Evolutionary conservation across 2,329 filamentous ascomycete genomes (phyloP), one percentile per base, ranked within the genome.

Genomic region (Epichloe festucae): DNA sequence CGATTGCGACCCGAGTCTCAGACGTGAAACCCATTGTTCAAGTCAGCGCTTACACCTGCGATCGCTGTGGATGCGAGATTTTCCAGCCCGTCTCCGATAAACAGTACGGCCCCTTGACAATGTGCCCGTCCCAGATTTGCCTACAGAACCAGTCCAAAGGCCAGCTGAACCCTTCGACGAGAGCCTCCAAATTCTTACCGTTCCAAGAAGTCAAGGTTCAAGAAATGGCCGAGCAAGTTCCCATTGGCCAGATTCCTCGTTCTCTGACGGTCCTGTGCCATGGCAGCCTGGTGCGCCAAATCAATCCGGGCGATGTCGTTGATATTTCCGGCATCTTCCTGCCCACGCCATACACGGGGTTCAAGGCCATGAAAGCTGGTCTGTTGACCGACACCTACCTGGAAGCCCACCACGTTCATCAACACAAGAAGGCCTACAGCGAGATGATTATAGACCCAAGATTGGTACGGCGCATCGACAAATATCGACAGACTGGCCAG

Each of bases 181-280:
- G 93, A 60, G 93, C 91, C 0, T 96, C 90, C 49, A 98, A 97
- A 63, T 98, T 97, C 64, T 72, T 95, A 62, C 89, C 93, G 3
- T 98, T 98, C 73, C 93, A 98, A 68, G 93, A 98, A 69, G 82
- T 97, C 69, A 97, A 97, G 73, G 89, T 98, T 52, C 93, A 98
- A 69, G 93, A 98, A 66, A 88, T 97, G 82, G 89, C 93, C n/a
- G 93, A 98, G 66, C 93, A 98, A 67, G 93, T 98, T 0, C 93
- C 93, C 7, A 94, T 98, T 57, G 93, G 93, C 48, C 93, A 98
- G 65, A 98, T 98, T 60, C 93, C 93, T 35, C 82, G 93, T 53
- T 89, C 89, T 52, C 73, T 98, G 56, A 97, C 91, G 0, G 74
- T 98, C 21, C 80, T 95, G 61, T 95, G 89, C 68, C 85, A 94